phyloP scores from a whole-genome alignment of 2,329 filamentous ascomycete genomes.

The Trichoderma sp. region DNA sequence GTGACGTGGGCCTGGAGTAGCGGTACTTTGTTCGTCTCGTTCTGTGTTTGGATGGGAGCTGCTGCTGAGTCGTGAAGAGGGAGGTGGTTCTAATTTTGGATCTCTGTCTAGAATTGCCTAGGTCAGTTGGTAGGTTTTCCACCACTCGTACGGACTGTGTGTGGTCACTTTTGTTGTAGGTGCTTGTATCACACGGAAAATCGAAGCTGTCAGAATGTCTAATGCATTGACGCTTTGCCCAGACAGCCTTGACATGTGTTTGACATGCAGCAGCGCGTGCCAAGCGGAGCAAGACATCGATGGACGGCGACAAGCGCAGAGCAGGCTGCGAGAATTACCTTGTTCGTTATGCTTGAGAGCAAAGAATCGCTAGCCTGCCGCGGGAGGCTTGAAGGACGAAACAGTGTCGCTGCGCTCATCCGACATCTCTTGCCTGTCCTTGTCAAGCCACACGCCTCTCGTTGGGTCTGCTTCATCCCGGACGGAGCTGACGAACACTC shows the following conservation, averaged over 20 bases:
- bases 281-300: background rate
- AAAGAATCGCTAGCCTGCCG: background rate
- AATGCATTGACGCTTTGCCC: background rate
- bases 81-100: constrained; percentile 1
- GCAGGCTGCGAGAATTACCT: background rate
- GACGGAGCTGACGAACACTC: constrained; percentile 15
- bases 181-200: no score
- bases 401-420: background rate
- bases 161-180: no score
- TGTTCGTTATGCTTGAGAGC: constrained; percentile 17
- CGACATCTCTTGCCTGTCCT: background rate
- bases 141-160: no score
- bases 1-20: constrained; percentile 17
- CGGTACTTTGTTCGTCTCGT: no score
- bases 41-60: no score
- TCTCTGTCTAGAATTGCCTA: background rate
- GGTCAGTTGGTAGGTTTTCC: background rate
- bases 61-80: no score
- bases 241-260: background rate
- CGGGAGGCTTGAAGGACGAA: background rate
- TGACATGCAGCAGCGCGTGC: constrained; percentile 12
- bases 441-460: background rate
- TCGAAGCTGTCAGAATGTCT: background rate
- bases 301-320: background rate
- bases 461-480: background rate